Percentiles rank a stretch among this genome's conserved stretches.
These are phyloP conservation scores for Rhizomucor pusillus DNA, from an alignment of 371 early-diverging fungal genomes.

Conservation along the genomic window DNA sequence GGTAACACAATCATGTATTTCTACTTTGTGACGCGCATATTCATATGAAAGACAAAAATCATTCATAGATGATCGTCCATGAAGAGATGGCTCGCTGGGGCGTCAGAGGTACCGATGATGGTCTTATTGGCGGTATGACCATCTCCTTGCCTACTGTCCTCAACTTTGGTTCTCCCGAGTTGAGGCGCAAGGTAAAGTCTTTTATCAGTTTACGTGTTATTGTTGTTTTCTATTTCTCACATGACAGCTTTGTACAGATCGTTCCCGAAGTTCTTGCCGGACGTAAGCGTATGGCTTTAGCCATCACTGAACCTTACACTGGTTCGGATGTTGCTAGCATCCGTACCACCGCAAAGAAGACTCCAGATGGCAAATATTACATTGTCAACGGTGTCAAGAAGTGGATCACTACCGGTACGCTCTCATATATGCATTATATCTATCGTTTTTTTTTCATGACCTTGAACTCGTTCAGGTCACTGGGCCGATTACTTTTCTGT, in stretches of 20 bases:
- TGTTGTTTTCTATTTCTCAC: conserved; percentile 26
- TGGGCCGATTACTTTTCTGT: conserved; percentile 64
- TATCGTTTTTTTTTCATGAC: too few species aligned
- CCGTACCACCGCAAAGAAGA: conserved; percentile 64
- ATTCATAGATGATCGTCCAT: conserved; percentile 51
- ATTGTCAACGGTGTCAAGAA: conserved; percentile 82
- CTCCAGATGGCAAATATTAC: conserved; percentile 66
- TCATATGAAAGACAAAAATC: not conserved
- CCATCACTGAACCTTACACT: conserved; percentile 63
- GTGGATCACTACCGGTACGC: conserved; percentile 60
- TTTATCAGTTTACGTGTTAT: not conserved
- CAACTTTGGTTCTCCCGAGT: conserved; percentile 23
- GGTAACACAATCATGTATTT: conserved; percentile 9
- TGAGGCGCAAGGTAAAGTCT: conserved; percentile 34
- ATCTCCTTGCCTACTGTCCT: conserved; percentile 58
- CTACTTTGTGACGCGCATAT: not conserved
- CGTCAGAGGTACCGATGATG: conserved; percentile 33
- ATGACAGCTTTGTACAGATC: conserved; percentile 31
- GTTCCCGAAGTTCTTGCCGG: conserved; percentile 70
- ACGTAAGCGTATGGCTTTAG: conserved; percentile 73
- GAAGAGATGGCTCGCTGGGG: conserved; percentile 69
- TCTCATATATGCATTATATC: too few species aligned
- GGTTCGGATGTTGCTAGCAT: conserved; percentile 85
- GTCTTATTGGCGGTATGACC: conserved; percentile 33
- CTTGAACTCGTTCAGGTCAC: conserved; percentile 2